These are phyloP conservation scores for Sonneratia caseolaris DNA, from an alignment of 345 rosid genomes.

Conservation along the genomic window DNA sequence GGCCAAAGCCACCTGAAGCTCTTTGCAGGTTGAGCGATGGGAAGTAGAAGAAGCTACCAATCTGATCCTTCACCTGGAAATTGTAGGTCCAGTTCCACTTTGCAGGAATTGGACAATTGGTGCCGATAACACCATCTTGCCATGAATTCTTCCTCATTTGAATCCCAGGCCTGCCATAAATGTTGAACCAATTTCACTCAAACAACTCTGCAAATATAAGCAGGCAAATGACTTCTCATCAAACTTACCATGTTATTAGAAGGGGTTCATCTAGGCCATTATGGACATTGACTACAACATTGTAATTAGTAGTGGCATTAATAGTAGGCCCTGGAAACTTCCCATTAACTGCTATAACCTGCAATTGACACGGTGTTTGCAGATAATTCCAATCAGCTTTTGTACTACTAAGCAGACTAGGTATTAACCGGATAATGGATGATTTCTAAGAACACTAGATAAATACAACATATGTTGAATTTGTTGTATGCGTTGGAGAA, in stretches of 20 bases:
- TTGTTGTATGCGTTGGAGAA: not conserved
- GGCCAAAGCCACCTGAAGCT: constrained; percentile 93
- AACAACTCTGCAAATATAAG: not conserved
- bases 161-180: constrained; percentile 61
- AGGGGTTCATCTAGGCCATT: constrained; percentile 70
- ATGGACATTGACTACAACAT: constrained; percentile 50
- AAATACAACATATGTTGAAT: not conserved
- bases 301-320: constrained; percentile 71
- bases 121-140: constrained; percentile 88
- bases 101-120: constrained; percentile 74
- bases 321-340: constrained; percentile 68
- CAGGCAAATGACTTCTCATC: not conserved
- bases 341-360: constrained; percentile 80
- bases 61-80: constrained; percentile 94
- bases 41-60: constrained; percentile 85
- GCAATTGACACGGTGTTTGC: constrained; percentile 13
- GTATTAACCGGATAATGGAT: not conserved
- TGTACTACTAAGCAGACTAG: not conserved
- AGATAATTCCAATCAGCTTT: not conserved
- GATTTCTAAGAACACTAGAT: not conserved
- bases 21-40: constrained; percentile 80
- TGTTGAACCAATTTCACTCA: constrained; percentile 1
- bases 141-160: constrained; percentile 80
- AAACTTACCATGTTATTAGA: constrained; percentile 68
- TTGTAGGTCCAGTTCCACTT: constrained; percentile 62